Evolutionary conservation across 1,284 basidiomycete genomes (phyloP).

Genomic region (Wallemia hederae): DNA sequence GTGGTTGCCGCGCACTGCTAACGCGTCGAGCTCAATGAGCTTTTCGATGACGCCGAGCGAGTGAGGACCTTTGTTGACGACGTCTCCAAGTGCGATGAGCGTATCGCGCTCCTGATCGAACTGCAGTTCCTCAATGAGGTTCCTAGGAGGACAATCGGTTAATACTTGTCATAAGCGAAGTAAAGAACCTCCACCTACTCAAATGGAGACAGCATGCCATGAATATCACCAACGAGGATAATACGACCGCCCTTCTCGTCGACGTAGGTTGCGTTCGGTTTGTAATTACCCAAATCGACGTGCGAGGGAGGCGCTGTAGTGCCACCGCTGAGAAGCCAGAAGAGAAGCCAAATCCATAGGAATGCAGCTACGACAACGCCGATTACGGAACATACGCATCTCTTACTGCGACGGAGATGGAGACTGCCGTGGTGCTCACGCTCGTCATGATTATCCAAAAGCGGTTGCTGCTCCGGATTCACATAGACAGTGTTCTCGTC

Average conservation of each 20-base stretch:
- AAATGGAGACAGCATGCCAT: not conserved
- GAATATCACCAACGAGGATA: conserved; percentile 1
- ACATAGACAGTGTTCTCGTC: too few species aligned
- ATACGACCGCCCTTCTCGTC: not conserved
- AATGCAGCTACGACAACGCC: not conserved
- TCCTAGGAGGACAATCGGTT: not conserved
- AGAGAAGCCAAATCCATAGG: not conserved
- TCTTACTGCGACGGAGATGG: too few species aligned
- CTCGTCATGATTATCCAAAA: too few species aligned
- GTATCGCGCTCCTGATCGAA: not conserved
- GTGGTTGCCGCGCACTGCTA: not conserved
- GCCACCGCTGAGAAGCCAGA: not conserved
- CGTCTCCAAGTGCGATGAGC: not conserved
- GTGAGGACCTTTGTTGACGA: not conserved
- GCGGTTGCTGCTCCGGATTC: too few species aligned
- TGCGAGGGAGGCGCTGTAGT: not conserved
- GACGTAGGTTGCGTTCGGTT: not conserved
- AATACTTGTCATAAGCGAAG: not conserved
- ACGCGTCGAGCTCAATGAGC: not conserved
- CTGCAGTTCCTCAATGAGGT: not conserved
- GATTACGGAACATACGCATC: too few species aligned
- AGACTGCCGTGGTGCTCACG: too few species aligned
- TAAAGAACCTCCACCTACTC: not conserved
- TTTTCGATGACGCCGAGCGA: not conserved
- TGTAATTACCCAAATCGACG: not conserved